Evolutionary conservation across 169 alveolate species (phyloP).

Genomic region (Plasmodium sp.): DNA sequence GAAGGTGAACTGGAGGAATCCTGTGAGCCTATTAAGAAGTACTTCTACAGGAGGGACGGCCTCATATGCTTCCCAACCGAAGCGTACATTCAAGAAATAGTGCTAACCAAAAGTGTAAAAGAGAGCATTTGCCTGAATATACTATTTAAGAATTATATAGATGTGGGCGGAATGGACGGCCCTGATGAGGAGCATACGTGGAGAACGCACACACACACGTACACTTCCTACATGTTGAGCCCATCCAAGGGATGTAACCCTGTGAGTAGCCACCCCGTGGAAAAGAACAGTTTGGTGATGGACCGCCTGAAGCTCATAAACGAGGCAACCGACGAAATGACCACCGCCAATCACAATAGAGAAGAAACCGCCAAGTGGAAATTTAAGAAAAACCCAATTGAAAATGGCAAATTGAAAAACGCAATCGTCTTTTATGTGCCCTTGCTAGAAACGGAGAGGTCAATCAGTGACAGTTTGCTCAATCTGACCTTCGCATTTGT

Average conservation of each 20-base stretch:
- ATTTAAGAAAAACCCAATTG: slow-evolving; percentile 1
- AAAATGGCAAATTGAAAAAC: slow-evolving; percentile 18
- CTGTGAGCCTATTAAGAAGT: slow-evolving; percentile 4
- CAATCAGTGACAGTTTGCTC: slow-evolving; percentile 51
- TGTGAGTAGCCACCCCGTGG: not conserved
- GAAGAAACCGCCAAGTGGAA: slow-evolving; percentile 1
- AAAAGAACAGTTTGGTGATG: not conserved
- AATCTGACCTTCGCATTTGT: slow-evolving; percentile 4
- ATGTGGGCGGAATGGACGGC: not conserved
- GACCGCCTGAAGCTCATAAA: not conserved
- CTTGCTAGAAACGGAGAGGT: slow-evolving; percentile 52
- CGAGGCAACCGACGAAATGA: not conserved
- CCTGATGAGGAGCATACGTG: not conserved
- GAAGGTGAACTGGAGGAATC: not conserved
- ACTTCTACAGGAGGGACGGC: slow-evolving; percentile 25
- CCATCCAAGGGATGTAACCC: not conserved
- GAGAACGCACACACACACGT: not conserved
- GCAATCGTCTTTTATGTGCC: slow-evolving; percentile 69
- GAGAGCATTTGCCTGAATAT: slow-evolving; percentile 55
- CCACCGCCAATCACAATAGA: not conserved
- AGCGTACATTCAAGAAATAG: slow-evolving; percentile 60
- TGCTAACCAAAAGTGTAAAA: slow-evolving; percentile 33
- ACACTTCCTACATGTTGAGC: slow-evolving; percentile 1
- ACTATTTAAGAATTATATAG: slow-evolving; percentile 18
- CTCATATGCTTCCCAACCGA: slow-evolving; percentile 40